Evolutionary conservation across 441 rosid genomes (phyloP).

Genomic region (Erodium moschatum): DNA sequence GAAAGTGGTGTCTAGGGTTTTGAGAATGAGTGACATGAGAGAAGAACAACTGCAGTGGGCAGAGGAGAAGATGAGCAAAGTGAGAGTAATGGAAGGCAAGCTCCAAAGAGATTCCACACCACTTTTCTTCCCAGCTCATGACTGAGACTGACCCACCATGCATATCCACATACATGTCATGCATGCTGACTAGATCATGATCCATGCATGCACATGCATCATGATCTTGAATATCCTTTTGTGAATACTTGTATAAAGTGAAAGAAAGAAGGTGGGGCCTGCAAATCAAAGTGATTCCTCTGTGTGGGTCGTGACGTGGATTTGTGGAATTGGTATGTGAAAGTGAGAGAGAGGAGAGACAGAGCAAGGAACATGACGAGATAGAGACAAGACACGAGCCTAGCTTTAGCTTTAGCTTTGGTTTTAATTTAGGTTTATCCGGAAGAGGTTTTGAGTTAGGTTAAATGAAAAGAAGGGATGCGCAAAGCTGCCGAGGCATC

Average conservation of each 20-base stretch:
- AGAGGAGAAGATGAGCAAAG: conserved; percentile 92
- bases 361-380: conserved; percentile 44
- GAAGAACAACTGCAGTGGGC: conserved; percentile 88
- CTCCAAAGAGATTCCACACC: conserved; percentile 80
- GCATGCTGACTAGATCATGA: conserved; percentile 32
- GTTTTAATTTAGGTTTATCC: conserved; percentile 25
- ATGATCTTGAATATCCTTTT: conserved; percentile 32
- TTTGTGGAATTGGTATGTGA: conserved; percentile 24
- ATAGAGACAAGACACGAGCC: conserved; percentile 16
- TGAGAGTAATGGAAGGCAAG: conserved; percentile 53
- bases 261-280: conserved; percentile 18
- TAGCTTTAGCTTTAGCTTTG: conserved; percentile 34
- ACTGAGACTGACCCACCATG: conserved; percentile 32
- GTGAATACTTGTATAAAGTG: conserved; percentile 20
- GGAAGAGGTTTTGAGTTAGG: conserved; percentile 16
- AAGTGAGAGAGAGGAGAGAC: conserved; percentile 22
- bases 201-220: conserved; percentile 23
- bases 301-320: conserved; percentile 35
- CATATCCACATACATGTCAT: not conserved
- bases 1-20: conserved; percentile 78
- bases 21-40: conserved; percentile 55
- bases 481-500: conserved; percentile 24
- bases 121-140: conserved; percentile 82
- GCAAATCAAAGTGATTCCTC: conserved; percentile 30
- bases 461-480: conserved; percentile 30